Conservation (phyloP, 441 rosid species). For the Populus hybrid region DNA sequence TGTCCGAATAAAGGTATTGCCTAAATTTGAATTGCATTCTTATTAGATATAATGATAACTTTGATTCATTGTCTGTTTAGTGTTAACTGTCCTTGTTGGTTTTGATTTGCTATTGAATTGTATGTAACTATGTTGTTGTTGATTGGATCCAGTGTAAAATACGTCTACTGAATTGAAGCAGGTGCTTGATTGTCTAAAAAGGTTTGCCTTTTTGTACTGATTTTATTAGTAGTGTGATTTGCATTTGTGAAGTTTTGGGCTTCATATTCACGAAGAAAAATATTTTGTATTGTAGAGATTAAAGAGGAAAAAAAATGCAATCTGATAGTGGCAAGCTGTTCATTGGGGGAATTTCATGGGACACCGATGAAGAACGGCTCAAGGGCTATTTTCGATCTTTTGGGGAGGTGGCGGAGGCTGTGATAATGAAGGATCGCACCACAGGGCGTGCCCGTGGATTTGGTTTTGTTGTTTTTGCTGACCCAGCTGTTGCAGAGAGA, state of each 20-base stretch:
- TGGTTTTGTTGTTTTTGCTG: constrained; percentile 92
- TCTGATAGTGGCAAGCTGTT: constrained; percentile 89
- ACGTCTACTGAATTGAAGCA: constrained; percentile 8
- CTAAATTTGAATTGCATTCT: constrained; percentile 21
- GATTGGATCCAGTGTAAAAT: constrained; percentile 26
- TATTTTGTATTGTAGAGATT: neutral
- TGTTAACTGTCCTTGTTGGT: neutral
- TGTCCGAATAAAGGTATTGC: constrained; percentile 30
- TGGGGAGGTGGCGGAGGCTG: constrained; percentile 94
- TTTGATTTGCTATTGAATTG: constrained; percentile 6
- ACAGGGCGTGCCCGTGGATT: constrained; percentile 99
- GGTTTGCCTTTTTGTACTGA: constrained; percentile 4
- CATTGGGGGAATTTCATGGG: constrained; percentile 99
- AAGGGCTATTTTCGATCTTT: constrained; percentile 79
- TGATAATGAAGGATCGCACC: constrained; percentile 96
- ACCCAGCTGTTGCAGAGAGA: constrained; percentile 81
- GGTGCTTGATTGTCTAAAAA: neutral
- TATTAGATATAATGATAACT: neutral
- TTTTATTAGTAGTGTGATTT: neutral
- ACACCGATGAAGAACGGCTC: constrained; percentile 89
- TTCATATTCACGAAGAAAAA: neutral
- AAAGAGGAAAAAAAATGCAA: constrained; percentile 47
- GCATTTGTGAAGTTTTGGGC: constrained; percentile 12
- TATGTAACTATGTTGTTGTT: constrained; percentile 9
- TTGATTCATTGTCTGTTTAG: constrained; percentile 9